Evolutionary conservation across 495 filamentous ascomycete species (phyloP), one percentile per base, ranked within the genome.

Genomic region (Pyrenopolyporus hunteri): DNA sequence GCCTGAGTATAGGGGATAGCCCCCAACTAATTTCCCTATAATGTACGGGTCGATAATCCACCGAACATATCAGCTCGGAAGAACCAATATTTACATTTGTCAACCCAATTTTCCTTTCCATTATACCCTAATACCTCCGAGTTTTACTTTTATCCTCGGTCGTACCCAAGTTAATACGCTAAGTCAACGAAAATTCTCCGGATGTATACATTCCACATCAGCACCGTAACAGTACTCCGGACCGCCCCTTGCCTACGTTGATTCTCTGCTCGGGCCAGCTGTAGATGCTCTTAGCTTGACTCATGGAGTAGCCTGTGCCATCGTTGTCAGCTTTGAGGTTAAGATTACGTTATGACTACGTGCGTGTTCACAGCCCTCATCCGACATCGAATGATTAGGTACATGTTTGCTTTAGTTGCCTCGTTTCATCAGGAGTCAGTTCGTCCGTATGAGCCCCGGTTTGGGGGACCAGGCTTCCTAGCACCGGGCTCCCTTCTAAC

Each of bases 381-480:
- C 16, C 17, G 20, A 36, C 26, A 44, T 58, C 61, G 54, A 58
- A 64, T 58, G 54, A 59, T 54, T n/a, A n/a, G n/a, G n/a, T n/a
- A n/a, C 11, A 8, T 48, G 47, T 33, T 31, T 20, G 35, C 35
- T 42, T 6, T 39, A 14, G 47, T 54, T 54, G 60, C 48, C 60
- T 59, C 19, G 48, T 59, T 49, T 33, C 4, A 35, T 10, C 10
- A 45, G 14, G 23, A 13, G 28, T 37, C 50, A 13, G 28, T 37
- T 56, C 23, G 17, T 39, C 22, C 14, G 7, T 11, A 37, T 17
- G 25, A 13, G 25, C 6, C 19, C 33, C 14, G 22, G 13, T 0
- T 36, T n/a, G 22, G 9, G 7, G 33, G 48, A 14, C 10, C 13
- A 22, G 29, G 14, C 10, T 20, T 47, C 28, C 19, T 33, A 26